Base-by-base conservation (phyloP, 1,139 yeast genomes). In the Hyphopichia pseudoburtonii region DNA sequence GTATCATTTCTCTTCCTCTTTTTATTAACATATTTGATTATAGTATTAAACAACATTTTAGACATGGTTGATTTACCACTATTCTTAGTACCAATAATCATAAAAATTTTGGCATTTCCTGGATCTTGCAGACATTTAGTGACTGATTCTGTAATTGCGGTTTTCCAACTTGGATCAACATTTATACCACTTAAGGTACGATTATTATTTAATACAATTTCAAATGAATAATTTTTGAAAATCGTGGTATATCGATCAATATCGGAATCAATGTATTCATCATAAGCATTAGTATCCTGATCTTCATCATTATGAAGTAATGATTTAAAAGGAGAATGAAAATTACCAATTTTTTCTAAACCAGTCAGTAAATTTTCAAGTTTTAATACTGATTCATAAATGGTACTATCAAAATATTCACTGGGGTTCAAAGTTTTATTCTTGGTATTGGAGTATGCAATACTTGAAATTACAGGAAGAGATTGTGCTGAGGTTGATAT, bases 11-110 rank as follows among this genome's bases (percentile, higher is more conserved):
- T 47, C 23, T 44, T 41, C 14, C 24, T 17, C 15, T 11, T 18
- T 15, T 30, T 30, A 17, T 24, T 23, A 5, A 11, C 14, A 3
- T 15, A n/a, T 46, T 43, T 58, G 38, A 35, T 66, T 40, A 43
- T 52, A 47, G 58, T 47, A 40, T 88, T 88, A 5, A 76, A 40
- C 6, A 89, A 54, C 9, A 76, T 50, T 45, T 80, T 74, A 12
- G 82, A 61, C 32, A 87, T 69, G 0, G 95, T 83, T 0, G 96
- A 84, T 53, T 90, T 90, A 1, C 97, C 97, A 1, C 89, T 76
- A 44, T 86, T 85, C 53, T 88, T 89, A 35, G 64, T 66, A 2
- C 76, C 77, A 10, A 67, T 60, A 0, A 69, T 57, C 50, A 66
- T 57, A 12, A 63, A 48, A 8, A 50, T 46, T 7, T 46, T 42